These are phyloP conservation scores for Pichia nanzhaoensis DNA, from an alignment of 805 yeast species.

Conservation along the genomic window DNA sequence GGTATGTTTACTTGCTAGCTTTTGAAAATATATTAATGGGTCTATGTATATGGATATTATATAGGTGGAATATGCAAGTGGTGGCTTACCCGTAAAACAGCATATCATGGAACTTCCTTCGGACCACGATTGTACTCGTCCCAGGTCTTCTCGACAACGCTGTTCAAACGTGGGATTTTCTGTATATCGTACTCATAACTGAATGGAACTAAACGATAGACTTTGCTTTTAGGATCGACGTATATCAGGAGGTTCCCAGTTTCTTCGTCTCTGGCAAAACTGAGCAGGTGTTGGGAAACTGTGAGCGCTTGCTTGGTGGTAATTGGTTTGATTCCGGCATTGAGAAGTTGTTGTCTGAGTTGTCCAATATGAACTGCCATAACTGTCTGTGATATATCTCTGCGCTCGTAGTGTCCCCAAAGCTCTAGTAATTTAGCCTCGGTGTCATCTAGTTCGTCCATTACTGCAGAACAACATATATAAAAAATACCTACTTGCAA, in stretches of 20 bases:
- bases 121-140: conserved; percentile 1
- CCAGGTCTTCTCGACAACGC: conserved; percentile 3
- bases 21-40: no score
- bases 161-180: conserved; percentile 4
- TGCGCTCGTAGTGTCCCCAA: conserved; percentile 15
- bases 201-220: conserved; percentile 16
- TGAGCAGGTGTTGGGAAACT: conserved; percentile 10
- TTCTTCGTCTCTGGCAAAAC: conserved; percentile 14
- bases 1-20: no score
- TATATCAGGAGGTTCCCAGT: conserved; percentile 14
- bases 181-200: conserved; percentile 17
- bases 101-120: no score
- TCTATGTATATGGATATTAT: no score
- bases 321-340: conserved; percentile 15
- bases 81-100: no score
- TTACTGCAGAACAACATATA: neutral
- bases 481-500: conserved; percentile 2
- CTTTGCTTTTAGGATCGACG: conserved; percentile 12
- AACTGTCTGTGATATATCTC: conserved; percentile 18
- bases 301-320: conserved; percentile 13
- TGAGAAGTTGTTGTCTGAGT: conserved; percentile 16
- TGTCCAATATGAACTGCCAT: conserved; percentile 22
- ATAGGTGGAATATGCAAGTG: no score
- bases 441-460: conserved; percentile 3
- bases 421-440: conserved; percentile 10